Conservation (phyloP, 1,284 basidiomycete species). For the Phlebopus sp. region DNA sequence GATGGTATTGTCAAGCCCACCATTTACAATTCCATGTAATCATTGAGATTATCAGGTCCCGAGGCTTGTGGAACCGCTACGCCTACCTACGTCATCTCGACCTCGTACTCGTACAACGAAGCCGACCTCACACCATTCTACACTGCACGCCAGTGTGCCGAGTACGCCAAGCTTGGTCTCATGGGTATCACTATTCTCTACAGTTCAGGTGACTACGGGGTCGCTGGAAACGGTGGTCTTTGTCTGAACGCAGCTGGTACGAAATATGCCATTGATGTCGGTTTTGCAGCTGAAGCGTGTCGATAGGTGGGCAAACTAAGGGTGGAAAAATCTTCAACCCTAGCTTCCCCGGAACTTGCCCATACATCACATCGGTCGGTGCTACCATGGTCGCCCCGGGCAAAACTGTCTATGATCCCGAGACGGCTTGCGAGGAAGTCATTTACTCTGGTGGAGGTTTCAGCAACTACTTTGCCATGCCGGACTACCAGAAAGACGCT, state of each 20-base stretch:
- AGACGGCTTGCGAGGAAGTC: conserved; percentile 37
- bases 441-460: conserved; percentile 49
- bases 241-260: conserved; percentile 31
- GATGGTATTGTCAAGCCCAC: conserved; percentile 17
- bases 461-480: conserved; percentile 40
- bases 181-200: conserved; percentile 41
- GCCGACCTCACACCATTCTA: conserved; percentile 40
- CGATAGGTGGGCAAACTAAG: conserved; percentile 22
- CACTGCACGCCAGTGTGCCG: conserved; percentile 42
- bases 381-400: conserved; percentile 50
- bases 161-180: conserved; percentile 47
- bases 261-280: background rate
- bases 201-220: conserved; percentile 40
- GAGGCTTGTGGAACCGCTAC: conserved; percentile 39
- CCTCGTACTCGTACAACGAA: conserved; percentile 41
- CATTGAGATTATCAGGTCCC: conserved; percentile 18
- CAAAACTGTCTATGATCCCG: conserved; percentile 36
- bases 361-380: conserved; percentile 56
- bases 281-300: background rate
- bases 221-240: conserved; percentile 33
- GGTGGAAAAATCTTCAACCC: conserved; percentile 41
- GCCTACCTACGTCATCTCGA: conserved; percentile 42
- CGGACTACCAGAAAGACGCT: conserved; percentile 36
- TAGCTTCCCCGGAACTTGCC: conserved; percentile 54
- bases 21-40: background rate